Conservation (phyloP, 495 filamentous ascomycete species). For the Clohesyomyces aquaticus region DNA sequence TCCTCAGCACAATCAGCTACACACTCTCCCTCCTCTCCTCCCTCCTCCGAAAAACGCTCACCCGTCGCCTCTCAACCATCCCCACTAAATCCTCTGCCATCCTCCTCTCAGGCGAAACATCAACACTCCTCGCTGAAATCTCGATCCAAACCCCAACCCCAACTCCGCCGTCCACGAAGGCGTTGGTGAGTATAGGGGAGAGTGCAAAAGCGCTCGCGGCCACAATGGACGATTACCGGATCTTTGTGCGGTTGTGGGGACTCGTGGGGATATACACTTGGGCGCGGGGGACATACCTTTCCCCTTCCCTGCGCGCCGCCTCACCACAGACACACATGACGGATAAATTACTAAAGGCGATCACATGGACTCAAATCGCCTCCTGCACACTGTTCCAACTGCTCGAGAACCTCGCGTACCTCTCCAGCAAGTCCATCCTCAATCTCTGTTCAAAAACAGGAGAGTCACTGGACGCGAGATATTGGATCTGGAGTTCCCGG, state of each 20-base stretch:
- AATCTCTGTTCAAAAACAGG: conserved; percentile 46
- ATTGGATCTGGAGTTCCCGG: conserved; percentile 73
- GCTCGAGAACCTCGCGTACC: conserved; percentile 83
- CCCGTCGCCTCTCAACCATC: conserved; percentile 28
- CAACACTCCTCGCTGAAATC: conserved; percentile 51
- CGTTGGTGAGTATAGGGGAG: conserved; percentile 14
- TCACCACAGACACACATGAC: not conserved
- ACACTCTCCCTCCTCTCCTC: conserved; percentile 39
- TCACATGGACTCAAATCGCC: conserved; percentile 70
- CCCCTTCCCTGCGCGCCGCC: not conserved
- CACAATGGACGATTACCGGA: conserved; percentile 66
- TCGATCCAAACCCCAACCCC: conserved; percentile 33
- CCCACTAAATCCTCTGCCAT: conserved; percentile 30
- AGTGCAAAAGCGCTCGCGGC: conserved; percentile 53
- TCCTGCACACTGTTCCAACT: conserved; percentile 71
- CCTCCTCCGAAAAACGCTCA: conserved; percentile 28
- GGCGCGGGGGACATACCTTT: conserved; percentile 47
- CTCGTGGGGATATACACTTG: conserved; percentile 77
- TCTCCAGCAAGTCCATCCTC: conserved; percentile 71
- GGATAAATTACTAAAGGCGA: conserved; percentile 46
- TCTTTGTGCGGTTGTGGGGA: conserved; percentile 77
- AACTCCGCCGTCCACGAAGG: conserved; percentile 40
- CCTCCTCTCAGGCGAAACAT: conserved; percentile 47
- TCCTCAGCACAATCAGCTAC: conserved; percentile 42
- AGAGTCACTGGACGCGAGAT: conserved; percentile 55